Evolutionary conservation across 1,139 yeast genomes (phyloP).

Genomic region (Blastobotrys apis): DNA sequence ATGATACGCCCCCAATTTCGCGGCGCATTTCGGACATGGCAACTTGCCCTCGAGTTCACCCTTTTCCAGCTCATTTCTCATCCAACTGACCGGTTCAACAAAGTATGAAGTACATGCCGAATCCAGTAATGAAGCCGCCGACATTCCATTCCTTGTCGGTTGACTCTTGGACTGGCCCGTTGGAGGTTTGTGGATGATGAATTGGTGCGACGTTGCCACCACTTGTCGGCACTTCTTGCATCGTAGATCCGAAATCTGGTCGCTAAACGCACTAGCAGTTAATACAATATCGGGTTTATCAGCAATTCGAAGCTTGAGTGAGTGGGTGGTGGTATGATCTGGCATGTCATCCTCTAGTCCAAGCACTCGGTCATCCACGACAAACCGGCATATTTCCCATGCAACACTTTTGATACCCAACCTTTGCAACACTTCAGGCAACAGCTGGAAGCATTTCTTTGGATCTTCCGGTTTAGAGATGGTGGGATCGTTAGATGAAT

Average conservation of each 20-base stretch:
- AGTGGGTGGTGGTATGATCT: not conserved
- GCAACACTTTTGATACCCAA: constrained; percentile 4
- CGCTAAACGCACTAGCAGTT: constrained; percentile 4
- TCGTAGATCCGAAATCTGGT: constrained; percentile 25
- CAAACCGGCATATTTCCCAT: constrained; percentile 13
- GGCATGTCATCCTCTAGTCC: constrained; percentile 8
- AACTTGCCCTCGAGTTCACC: constrained; percentile 82
- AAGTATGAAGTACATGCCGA: constrained; percentile 84
- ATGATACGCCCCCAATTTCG: constrained; percentile 74
- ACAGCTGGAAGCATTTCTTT: constrained; percentile 6
- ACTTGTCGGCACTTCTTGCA: constrained; percentile 35
- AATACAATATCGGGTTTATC: constrained; percentile 2
- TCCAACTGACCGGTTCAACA: constrained; percentile 86
- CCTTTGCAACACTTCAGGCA: constrained; percentile 7
- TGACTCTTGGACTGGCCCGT: not conserved
- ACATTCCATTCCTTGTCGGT: constrained; percentile 29
- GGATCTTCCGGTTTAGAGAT: not conserved
- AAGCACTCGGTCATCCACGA: constrained; percentile 12
- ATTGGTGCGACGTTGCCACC: constrained; percentile 28
- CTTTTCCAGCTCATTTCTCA: constrained; percentile 66
- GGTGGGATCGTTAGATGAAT: not conserved
- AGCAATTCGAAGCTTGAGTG: constrained; percentile 1
- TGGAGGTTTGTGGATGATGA: constrained; percentile 26
- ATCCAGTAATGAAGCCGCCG: constrained; percentile 47
- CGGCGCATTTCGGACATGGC: constrained; percentile 73